Base-by-base conservation (phyloP, 306 rosid genomes). In the Lagenaria siceraria region DNA sequence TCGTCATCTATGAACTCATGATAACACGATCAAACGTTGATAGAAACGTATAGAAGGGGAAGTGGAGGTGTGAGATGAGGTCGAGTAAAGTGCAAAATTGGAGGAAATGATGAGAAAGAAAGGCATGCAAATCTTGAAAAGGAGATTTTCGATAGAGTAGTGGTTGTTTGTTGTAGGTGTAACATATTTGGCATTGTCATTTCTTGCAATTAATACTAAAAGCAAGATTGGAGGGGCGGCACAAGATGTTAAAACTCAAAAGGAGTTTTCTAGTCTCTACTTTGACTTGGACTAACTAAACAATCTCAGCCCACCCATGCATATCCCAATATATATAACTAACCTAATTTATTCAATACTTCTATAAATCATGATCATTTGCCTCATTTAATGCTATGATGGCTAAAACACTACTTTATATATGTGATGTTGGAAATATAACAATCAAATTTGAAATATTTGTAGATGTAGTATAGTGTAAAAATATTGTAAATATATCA, bases 211-310 rank as follows among this genome's bases (percentile, higher is more conserved):
- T 71, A 71, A 43, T 71, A 25, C 40, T 0, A 48, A 68, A 71
- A 71, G 76, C 76, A 48, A 51, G 55, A 51, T 14, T n/a, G n/a
- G 21, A 56, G 40, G 75, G 76, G 76, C 76, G 76, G 76, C 76
- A 71, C 58, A 71, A 46, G 15, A 14, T 15, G 76, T 71, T 38
- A 65, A 65, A 1, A n/a, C 73, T 36, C 58, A 71, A 71, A 66
- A 64, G 27, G 12, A 35, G 15, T 35, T 64, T 60, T 61, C 74
- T 21, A 36, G 74, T 66, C 51, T 11, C 19, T 64, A 0, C 19
- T 40, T 15, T 70, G 56, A 43, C 75, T 43, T 22, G 9, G 22
- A 71, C 76, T 71, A 5, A 13, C 75, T 14, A 25, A 13, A 14
- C 56, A 13, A 46, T 27, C 22, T 12, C 56, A 25, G 2, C 55